Evolutionary conservation across 148 eudicot species (phyloP).

Genomic region (Rhododendron simsii): DNA sequence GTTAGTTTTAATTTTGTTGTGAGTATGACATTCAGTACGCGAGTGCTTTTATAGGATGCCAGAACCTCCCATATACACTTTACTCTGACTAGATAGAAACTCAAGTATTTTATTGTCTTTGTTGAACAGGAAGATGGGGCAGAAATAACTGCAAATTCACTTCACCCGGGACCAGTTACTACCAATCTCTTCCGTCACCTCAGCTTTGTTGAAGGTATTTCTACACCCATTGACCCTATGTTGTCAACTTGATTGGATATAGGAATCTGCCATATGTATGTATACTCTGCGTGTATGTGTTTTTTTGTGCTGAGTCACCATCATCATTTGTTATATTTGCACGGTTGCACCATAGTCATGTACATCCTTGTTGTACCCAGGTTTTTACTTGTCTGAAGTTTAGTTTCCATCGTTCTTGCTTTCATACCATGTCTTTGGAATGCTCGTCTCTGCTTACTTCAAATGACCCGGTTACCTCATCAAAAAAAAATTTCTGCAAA

Average conservation of each 20-base stretch:
- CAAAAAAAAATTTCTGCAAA: not conserved
- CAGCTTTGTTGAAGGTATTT: slow-evolving; percentile 5
- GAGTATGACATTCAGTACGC: not conserved
- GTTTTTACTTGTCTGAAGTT: not conserved
- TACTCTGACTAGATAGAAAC: not conserved
- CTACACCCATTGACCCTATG: not conserved
- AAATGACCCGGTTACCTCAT: not conserved
- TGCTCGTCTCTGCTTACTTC: not conserved
- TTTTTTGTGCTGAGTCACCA: not conserved
- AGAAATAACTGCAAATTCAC: slow-evolving; percentile 20
- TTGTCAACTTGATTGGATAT: not conserved
- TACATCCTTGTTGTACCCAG: not conserved
- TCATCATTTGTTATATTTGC: not conserved
- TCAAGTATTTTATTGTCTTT: not conserved
- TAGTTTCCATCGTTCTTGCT: not conserved
- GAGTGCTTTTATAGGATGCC: not conserved
- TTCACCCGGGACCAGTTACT: slow-evolving; percentile 8
- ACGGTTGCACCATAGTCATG: not conserved
- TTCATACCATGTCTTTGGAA: not conserved
- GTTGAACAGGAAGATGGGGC: slow-evolving; percentile 13
- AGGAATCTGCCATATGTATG: not conserved
- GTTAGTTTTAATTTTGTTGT: not conserved
- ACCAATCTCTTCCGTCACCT: slow-evolving; percentile 6
- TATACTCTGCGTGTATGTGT: not conserved
- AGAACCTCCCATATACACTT: not conserved